Base-by-base conservation (phyloP, 129 eudicot genomes). In the Flaveria linearis region DNA sequence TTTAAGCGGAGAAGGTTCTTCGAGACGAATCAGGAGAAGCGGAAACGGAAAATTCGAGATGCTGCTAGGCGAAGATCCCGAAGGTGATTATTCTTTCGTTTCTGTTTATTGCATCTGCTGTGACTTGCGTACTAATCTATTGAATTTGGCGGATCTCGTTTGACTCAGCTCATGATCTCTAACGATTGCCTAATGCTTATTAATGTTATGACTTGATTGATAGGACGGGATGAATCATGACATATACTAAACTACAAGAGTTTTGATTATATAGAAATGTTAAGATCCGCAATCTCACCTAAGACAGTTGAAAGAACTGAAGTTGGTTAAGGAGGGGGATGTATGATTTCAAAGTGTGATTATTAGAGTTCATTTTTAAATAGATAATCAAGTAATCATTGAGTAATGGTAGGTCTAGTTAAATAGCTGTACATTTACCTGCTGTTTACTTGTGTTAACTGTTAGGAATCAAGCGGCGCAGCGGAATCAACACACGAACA, bases 11-110 rank as follows among this genome's bases (percentile, higher is more conserved):
- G 96, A 47, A 79, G 78, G 62, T 85, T 51, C 42, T 84, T 79
- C 42, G 92, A 90, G 76, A 75, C 82, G 3, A 83, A 55, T 63
- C 90, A 79, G 82, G 96, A 90, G 75, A 84, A 85, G 63, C 84
- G 81, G 3, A 90, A 90, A 77, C 83, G 92, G 51, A 90, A 84
- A 78, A 3, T 67, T 17, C 92, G 90, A 16, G 92, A 90, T 20
- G 96, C 96, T 57, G 83, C 90, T 15, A 74, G 28, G 72, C 78
- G 86, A n/a, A 78, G 85, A 80, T 82, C 91, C 30, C 82, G 79
- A 79, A 84, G 91, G 94, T 89, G 11, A 15, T 17, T n/a, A 7
- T 50, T 46, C 11, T 52, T 58, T n/a, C 56, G 14, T 56, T 76
- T 69, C 60, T 67, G 49, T 47, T 72, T 28, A 65, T 23, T 12